Conservation (phyloP, 768 basidiomycete genomes). For the Mycena rosella region DNA sequence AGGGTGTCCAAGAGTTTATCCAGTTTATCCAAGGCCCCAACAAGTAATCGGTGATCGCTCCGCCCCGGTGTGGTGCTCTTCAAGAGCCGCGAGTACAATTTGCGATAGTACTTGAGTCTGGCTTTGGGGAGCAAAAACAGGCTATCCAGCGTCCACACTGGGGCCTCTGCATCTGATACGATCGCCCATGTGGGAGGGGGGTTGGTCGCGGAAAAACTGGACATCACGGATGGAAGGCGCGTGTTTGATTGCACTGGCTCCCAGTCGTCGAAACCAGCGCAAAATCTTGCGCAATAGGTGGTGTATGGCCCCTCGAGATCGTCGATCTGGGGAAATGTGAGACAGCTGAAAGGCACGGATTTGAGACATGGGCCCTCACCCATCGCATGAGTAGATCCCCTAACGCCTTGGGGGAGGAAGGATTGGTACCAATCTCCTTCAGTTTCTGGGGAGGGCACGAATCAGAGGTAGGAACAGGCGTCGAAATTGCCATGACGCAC, state of each 20-base stretch:
- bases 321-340: constrained; percentile 74
- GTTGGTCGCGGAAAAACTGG: constrained; percentile 72
- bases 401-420: constrained; percentile 92
- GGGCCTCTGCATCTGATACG: constrained; percentile 52
- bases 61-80: constrained; percentile 89
- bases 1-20: constrained; percentile 77
- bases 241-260: constrained; percentile 82
- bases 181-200: constrained; percentile 66
- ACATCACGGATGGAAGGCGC: constrained; percentile 76
- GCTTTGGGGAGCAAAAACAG: constrained; percentile 89
- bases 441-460: constrained; percentile 72
- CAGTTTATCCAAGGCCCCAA: constrained; percentile 85
- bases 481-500: constrained; percentile 57
- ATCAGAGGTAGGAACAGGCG: constrained; percentile 8
- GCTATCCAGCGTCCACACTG: constrained; percentile 86
- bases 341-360: constrained; percentile 33
- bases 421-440: constrained; percentile 93
- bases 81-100: constrained; percentile 86
- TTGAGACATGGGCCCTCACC: constrained; percentile 66
- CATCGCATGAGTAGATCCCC: constrained; percentile 98
- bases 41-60: constrained; percentile 86
- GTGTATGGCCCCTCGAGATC: constrained; percentile 92
- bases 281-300: constrained; percentile 79
- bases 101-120: constrained; percentile 92
- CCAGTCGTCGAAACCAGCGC: constrained; percentile 87